Conservation (phyloP, 305 asterid species). For the Coffea humblotiana region DNA sequence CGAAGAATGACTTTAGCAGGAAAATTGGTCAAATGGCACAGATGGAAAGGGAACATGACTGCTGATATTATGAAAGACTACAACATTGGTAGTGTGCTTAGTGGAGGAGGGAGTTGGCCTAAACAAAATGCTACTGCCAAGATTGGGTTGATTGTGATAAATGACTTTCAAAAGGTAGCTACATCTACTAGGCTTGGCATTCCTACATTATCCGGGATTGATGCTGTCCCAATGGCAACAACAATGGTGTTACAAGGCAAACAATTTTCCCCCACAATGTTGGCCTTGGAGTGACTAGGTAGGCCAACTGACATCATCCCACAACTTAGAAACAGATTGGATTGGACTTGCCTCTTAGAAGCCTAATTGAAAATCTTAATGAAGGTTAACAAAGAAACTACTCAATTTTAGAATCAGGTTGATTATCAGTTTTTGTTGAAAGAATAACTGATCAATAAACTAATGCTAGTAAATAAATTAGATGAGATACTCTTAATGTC, state of each 20-base stretch:
- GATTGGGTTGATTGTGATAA: neutral
- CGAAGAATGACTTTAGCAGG: neutral
- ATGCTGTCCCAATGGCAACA: too few relatives aligned
- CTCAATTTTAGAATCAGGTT: too few relatives aligned
- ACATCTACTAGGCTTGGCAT: conserved; percentile 17
- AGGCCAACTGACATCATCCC: too few relatives aligned
- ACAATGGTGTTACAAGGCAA: too few relatives aligned
- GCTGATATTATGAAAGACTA: neutral
- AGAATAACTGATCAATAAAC: neutral
- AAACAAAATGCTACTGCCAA: neutral
- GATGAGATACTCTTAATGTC: neutral
- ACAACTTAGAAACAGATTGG: neutral
- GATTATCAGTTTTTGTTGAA: neutral
- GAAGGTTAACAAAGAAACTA: neutral
- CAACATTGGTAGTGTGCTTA: neutral
- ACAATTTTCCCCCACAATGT: too few relatives aligned
- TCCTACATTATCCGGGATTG: conserved; percentile 5
- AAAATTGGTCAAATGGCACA: neutral
- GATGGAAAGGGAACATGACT: neutral
- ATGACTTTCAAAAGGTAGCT: neutral
- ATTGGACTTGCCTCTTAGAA: neutral
- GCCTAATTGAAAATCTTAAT: too few relatives aligned
- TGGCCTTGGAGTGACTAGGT: too few relatives aligned
- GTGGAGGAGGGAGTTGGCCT: conserved; percentile 1
- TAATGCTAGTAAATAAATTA: neutral